Percentiles rank a stretch among this genome's conserved stretches.
Conservation (phyloP, 306 rosid species). For the Dalbergia cultrata region DNA sequence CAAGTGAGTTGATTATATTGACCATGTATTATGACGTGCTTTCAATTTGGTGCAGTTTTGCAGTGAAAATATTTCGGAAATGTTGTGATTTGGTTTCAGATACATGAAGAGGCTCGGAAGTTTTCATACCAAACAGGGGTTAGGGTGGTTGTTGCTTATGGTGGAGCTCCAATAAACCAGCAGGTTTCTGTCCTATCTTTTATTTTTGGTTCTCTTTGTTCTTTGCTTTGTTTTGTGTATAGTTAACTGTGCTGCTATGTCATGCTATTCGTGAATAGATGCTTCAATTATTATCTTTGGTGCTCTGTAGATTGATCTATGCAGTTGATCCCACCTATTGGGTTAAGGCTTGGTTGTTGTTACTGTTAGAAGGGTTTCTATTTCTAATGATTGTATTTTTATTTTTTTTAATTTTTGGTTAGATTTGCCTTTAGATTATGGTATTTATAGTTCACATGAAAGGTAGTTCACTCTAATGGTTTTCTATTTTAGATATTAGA, state of each 20-base stretch:
- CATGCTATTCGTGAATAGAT: background rate
- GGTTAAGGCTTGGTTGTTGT: background rate
- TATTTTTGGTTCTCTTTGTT: background rate
- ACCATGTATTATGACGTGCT: background rate
- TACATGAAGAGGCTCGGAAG: slow-evolving; percentile 80
- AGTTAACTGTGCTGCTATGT: background rate
- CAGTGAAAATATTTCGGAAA: slow-evolving; percentile 1
- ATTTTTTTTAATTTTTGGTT: background rate
- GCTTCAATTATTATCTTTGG: slow-evolving; percentile 1
- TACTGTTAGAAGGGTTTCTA: background rate
- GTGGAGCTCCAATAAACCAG: slow-evolving; percentile 89
- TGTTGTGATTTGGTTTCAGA: slow-evolving; percentile 61
- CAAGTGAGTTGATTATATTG: slow-evolving; percentile 66
- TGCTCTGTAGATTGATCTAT: background rate
- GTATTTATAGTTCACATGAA: background rate
- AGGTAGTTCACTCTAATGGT: background rate
- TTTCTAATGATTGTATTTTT: background rate
- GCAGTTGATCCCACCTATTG: background rate
- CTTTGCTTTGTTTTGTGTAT: background rate
- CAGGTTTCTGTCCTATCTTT: slow-evolving; percentile 61
- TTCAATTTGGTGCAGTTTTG: slow-evolving; percentile 20
- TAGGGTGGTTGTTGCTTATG: slow-evolving; percentile 94
- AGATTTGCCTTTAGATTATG: background rate
- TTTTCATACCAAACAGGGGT: slow-evolving; percentile 85
- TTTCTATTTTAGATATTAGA: background rate